Percentiles rank a stretch among this genome's conserved stretches.
phyloP scores from a whole-genome alignment of 1,139 yeast species.

The Casaregolazyma lundiana region DNA sequence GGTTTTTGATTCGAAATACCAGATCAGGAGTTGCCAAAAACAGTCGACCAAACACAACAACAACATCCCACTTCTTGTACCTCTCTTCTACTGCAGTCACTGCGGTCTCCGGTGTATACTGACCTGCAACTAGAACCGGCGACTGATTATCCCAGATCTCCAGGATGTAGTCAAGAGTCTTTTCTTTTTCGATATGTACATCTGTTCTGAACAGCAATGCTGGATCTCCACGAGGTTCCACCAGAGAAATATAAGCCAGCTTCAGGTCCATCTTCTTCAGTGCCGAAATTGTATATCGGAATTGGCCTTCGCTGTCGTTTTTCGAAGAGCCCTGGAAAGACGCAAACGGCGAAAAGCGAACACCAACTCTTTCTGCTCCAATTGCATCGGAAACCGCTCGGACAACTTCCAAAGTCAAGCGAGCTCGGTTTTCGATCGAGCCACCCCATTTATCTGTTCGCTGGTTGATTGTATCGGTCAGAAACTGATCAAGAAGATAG shows the following conservation, averaged over 20 bases:
- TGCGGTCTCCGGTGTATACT: constrained; percentile 30
- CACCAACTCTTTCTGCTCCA: constrained; percentile 51
- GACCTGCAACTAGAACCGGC: constrained; percentile 37
- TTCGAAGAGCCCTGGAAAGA: constrained; percentile 17
- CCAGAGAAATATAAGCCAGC: constrained; percentile 48
- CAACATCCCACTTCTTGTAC: constrained; percentile 30
- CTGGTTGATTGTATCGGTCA: constrained; percentile 47
- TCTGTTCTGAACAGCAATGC: constrained; percentile 10
- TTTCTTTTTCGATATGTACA: constrained; percentile 5
- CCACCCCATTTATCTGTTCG: constrained; percentile 71
- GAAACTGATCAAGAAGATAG: constrained; percentile 58
- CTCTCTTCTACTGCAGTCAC: constrained; percentile 29
- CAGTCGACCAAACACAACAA: constrained; percentile 44
- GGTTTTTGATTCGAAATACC: constrained; percentile 6
- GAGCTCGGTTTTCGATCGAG: constrained; percentile 58
- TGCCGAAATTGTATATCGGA: constrained; percentile 28
- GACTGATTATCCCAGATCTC: constrained; percentile 9
- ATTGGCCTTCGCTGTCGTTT: constrained; percentile 29
- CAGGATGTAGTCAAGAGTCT: not conserved
- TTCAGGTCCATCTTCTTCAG: constrained; percentile 28
- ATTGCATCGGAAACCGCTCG: constrained; percentile 48
- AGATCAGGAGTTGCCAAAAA: constrained; percentile 44
- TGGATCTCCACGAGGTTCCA: constrained; percentile 41
- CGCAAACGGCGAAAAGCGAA: constrained; percentile 57
- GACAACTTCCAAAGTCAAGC: constrained; percentile 52